Conservation (phyloP, 768 basidiomycete genomes). For the Termitomyces titanicus region DNA sequence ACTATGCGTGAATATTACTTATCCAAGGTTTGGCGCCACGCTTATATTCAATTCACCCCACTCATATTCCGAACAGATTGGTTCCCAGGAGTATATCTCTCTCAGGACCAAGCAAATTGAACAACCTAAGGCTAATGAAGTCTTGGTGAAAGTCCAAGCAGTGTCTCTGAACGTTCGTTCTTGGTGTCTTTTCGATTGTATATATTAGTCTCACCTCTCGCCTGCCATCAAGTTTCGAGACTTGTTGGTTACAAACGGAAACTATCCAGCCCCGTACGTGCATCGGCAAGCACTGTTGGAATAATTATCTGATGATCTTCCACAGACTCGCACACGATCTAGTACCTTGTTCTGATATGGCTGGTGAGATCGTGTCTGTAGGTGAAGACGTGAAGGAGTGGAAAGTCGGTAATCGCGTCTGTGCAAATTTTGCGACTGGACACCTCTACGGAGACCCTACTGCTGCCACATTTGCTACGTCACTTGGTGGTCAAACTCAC, state of each 20-base stretch:
- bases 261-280: conserved; percentile 33
- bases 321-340: conserved; percentile 18
- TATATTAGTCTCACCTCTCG: background rate
- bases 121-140: conserved; percentile 40
- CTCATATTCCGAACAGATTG: conserved; percentile 6
- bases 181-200: background rate
- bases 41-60: background rate
- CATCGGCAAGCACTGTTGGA: background rate
- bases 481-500: conserved; percentile 43
- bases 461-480: conserved; percentile 27
- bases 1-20: conserved; percentile 15
- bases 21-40: conserved; percentile 7
- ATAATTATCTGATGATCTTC: background rate
- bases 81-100: conserved; percentile 21
- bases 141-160: conserved; percentile 52
- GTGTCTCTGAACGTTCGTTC: conserved; percentile 48
- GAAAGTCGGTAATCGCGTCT: conserved; percentile 54
- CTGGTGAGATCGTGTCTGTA: conserved; percentile 52
- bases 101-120: conserved; percentile 21
- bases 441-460: conserved; percentile 43
- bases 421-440: conserved; percentile 46
- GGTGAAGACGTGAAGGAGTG: conserved; percentile 41
- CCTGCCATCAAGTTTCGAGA: conserved; percentile 41
- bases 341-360: conserved; percentile 47
- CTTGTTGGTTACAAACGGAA: conserved; percentile 34